These are phyloP conservation scores for Rhododendron simsii DNA, from an alignment of 148 eudicot genomes.

Conservation along the genomic window DNA sequence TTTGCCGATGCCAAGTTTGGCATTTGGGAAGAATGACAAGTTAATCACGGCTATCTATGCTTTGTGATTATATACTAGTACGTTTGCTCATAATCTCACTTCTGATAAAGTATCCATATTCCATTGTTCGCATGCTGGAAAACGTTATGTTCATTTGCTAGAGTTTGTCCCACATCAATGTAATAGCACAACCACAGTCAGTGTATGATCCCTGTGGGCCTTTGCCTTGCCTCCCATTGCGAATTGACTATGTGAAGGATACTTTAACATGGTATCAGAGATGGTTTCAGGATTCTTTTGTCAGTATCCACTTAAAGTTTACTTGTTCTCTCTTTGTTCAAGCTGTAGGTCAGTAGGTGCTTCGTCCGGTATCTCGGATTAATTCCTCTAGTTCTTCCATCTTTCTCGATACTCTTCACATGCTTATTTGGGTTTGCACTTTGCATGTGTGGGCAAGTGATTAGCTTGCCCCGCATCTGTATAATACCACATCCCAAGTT, in stretches of 20 bases:
- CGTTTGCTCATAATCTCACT: background rate
- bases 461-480: background rate
- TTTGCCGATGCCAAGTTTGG: background rate
- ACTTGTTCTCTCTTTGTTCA: background rate
- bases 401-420: background rate
- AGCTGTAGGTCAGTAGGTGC: background rate
- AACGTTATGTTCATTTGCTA: background rate
- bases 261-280: background rate
- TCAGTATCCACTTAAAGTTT: background rate
- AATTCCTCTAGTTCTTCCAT: background rate
- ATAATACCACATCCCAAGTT: background rate
- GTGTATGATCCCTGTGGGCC: background rate
- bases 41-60: background rate
- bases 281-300: background rate
- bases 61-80: background rate
- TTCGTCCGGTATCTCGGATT: background rate
- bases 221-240: background rate
- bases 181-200: background rate
- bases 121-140: no score
- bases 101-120: background rate
- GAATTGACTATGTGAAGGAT: background rate
- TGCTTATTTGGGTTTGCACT: background rate
- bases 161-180: background rate
- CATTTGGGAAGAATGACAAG: background rate
- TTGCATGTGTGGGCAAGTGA: background rate